Base-by-base conservation (phyloP, 2,329 filamentous ascomycete genomes). In the Ophiostoma triangulosporum region DNA sequence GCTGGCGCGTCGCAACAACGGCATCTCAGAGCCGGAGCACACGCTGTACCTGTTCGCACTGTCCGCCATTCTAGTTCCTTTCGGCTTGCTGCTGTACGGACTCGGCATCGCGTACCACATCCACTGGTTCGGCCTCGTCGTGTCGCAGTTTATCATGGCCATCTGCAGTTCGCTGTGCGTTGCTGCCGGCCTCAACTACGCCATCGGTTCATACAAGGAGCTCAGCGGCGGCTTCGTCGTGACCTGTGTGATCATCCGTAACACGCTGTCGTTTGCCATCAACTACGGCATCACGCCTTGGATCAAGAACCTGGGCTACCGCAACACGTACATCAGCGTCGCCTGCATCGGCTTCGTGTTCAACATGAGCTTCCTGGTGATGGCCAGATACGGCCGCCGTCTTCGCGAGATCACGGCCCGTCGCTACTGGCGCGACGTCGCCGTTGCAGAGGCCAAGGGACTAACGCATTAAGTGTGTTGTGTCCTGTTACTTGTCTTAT, bases 11-110 rank as follows among this genome's bases (percentile, higher is more conserved):
- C 64, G 68, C 27, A 72, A 71, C 59, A 61, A 65, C 24, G 70
- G 70, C 26, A 62, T 69, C n/a, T 57, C 60, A 20, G 63, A 65
- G 58, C 59, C 64, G 14, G 63, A 65, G 57, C 60, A 63, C 32
- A 58, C 63, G 11, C 59, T 65, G 7, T 60, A 60, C 45, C 64
- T 64, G 36, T 52, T 67, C 14, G 50, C 51, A 6, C 27, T 58
- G 27, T 63, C 64, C 1, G 57, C 63, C 17, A 20, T 61, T 20
- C 36, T 57, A 1, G 63, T 62, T 7, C 56, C 66, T 5, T 57
- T 59, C 3, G 69, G 69, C 1, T 62, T 75, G 22, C 66, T 75
- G 46, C 58, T 73, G 4, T 75, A 72, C 71, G 73, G 73, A 31
- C 70, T 75, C 0, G 73, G 73, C 4, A 69, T 71, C 3, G 65